These are phyloP conservation scores for Russula dissimulans DNA, from an alignment of 768 basidiomycete genomes.

Conservation along the genomic window DNA sequence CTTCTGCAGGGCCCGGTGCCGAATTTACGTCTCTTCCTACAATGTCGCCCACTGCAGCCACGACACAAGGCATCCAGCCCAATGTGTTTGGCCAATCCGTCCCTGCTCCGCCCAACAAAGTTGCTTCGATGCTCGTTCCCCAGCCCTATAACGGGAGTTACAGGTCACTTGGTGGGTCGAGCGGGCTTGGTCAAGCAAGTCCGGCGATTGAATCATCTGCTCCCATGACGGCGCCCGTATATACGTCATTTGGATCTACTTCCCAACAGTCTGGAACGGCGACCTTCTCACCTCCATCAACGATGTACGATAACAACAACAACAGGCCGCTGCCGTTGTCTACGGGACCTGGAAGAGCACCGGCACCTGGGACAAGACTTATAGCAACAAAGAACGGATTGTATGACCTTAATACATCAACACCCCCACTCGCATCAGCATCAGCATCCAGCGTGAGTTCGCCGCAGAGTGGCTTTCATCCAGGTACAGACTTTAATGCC, in stretches of 20 bases:
- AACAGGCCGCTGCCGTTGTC: not conserved
- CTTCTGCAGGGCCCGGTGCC: not conserved
- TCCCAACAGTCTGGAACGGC: not conserved
- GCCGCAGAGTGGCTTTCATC: not conserved
- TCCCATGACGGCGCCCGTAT: not conserved
- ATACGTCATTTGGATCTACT: not conserved
- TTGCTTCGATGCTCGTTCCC: not conserved
- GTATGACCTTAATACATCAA: not conserved
- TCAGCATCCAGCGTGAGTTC: not conserved
- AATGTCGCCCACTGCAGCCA: not conserved
- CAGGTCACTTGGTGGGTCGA: slow-evolving; percentile 6
- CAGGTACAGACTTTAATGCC: not conserved
- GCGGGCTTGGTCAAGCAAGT: not conserved
- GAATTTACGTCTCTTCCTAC: not conserved
- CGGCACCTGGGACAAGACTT: not conserved
- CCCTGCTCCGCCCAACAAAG: not conserved
- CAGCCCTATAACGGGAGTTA: slow-evolving; percentile 2
- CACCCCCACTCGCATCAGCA: not conserved
- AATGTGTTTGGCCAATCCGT: not conserved
- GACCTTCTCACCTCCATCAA: not conserved
- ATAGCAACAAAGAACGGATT: not conserved
- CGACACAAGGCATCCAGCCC: not conserved
- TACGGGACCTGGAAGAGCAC: not conserved
- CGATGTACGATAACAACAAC: not conserved
- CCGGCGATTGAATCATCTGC: not conserved